Evolutionary conservation across 1,139 yeast genomes (phyloP).

Genomic region (Hansenula lynferdii): DNA sequence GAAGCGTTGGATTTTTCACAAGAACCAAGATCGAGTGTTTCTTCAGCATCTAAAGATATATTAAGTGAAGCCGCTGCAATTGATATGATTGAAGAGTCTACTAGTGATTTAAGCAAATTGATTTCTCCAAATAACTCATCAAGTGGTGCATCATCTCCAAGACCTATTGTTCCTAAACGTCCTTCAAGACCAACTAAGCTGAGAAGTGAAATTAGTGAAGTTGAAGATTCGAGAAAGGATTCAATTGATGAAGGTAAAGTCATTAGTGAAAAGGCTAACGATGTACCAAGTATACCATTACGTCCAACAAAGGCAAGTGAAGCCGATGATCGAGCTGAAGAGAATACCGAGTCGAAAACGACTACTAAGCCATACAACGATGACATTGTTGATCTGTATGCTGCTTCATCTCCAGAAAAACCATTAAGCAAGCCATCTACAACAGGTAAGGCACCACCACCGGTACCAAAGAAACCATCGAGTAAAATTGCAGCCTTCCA

Average conservation of each 20-base stretch:
- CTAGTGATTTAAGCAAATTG: not conserved
- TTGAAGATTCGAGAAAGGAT: not conserved
- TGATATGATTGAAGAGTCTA: not conserved
- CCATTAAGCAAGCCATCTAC: not conserved
- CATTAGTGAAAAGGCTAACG: too few relatives aligned
- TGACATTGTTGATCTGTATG: not conserved
- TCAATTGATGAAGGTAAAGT: not conserved
- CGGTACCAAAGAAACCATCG: constrained; percentile 70
- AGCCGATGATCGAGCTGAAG: too few relatives aligned
- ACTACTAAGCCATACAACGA: not conserved
- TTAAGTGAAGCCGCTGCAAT: not conserved
- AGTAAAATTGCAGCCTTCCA: constrained; percentile 79
- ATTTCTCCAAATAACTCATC: not conserved
- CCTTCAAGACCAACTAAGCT: not conserved
- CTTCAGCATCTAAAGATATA: not conserved
- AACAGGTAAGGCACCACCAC: constrained; percentile 44
- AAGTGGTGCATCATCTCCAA: not conserved
- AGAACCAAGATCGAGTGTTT: not conserved
- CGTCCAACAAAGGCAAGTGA: constrained; percentile 2
- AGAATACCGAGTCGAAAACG: too few relatives aligned
- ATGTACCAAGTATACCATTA: constrained; percentile 3
- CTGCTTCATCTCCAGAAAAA: not conserved
- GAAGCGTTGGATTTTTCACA: not conserved
- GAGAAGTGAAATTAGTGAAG: not conserved
- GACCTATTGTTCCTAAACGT: not conserved